Conservation (phyloP, 352 stramenopile genomes). For the Phytophthora pluvialis region DNA sequence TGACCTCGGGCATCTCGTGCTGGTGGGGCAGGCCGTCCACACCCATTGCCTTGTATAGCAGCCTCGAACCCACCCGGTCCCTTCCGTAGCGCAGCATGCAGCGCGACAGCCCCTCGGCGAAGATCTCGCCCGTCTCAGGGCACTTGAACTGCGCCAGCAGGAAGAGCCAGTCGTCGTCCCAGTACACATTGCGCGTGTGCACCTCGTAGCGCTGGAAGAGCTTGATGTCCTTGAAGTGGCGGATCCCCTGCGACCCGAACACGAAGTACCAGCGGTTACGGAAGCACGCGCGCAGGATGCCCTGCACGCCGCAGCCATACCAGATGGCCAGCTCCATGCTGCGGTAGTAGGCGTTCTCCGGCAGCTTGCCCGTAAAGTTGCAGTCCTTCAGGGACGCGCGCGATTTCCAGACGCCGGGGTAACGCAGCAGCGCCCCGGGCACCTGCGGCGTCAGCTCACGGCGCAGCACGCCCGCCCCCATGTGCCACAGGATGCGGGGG, state of each 20-base stretch:
- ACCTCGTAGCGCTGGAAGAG: slow-evolving; percentile 66
- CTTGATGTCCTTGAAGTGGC: slow-evolving; percentile 62
- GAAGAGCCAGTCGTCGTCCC: slow-evolving; percentile 79
- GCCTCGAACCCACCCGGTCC: slow-evolving; percentile 52
- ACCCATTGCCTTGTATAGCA: slow-evolving; percentile 64
- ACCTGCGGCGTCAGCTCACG: slow-evolving; percentile 49
- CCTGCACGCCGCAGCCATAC: slow-evolving; percentile 67
- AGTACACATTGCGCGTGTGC: slow-evolving; percentile 74
- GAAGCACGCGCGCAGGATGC: slow-evolving; percentile 61
- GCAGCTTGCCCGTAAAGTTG: slow-evolving; percentile 54
- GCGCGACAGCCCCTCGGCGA: slow-evolving; percentile 66
- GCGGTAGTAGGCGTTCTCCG: slow-evolving; percentile 73
- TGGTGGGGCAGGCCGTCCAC: slow-evolving; percentile 49
- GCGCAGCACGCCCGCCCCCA: slow-evolving; percentile 57
- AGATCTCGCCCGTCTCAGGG: slow-evolving; percentile 64
- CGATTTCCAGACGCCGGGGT: slow-evolving; percentile 59
- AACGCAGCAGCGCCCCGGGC: slow-evolving; percentile 59
- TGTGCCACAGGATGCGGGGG: slow-evolving; percentile 75
- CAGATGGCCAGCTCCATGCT: slow-evolving; percentile 80
- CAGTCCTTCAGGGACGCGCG: slow-evolving; percentile 67
- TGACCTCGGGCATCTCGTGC: slow-evolving; percentile 52
- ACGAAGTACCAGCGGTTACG: slow-evolving; percentile 76
- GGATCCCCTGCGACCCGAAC: slow-evolving; percentile 72
- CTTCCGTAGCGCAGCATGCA: slow-evolving; percentile 67
- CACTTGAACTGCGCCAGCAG: slow-evolving; percentile 72